Conservation (phyloP, 2,329 filamentous ascomycete genomes). For the Phialocephala subalpina region DNA sequence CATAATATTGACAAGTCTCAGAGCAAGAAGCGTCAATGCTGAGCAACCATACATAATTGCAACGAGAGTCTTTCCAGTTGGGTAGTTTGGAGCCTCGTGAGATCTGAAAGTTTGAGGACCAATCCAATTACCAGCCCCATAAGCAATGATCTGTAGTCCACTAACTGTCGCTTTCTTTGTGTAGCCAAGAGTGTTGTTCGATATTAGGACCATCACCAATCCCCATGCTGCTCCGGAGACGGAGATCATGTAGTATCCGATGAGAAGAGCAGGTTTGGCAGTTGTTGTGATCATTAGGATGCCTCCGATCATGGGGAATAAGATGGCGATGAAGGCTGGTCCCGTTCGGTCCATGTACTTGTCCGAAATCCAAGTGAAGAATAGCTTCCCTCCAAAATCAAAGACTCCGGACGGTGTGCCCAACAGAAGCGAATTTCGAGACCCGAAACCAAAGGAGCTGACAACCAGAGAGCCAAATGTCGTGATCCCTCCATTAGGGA, state of each 20-base stretch:
- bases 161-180: constrained; percentile 28
- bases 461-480: constrained; percentile 32
- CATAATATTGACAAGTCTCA: constrained; percentile 47
- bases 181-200: constrained; percentile 5
- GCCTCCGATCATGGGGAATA: constrained; percentile 26
- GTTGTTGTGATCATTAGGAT: constrained; percentile 1
- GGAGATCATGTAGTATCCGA: constrained; percentile 44
- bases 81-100: constrained; percentile 29
- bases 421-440: constrained; percentile 23
- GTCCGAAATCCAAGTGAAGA: constrained; percentile 14
- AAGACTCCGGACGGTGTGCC: constrained; percentile 14
- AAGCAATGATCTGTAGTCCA: constrained; percentile 21
- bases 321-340: constrained; percentile 40
- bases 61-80: constrained; percentile 46
- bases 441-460: constrained; percentile 32
- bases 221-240: neutral
- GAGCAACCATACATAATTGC: constrained; percentile 40
- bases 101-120: constrained; percentile 37
- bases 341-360: constrained; percentile 36
- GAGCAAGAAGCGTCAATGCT: constrained; percentile 52
- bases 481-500: constrained; percentile 32
- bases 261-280: constrained; percentile 27
- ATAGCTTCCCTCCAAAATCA: constrained; percentile 5
- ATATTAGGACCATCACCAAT: constrained; percentile 2
- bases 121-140: constrained; percentile 23